These are phyloP conservation scores for Medicago lupulina DNA, from an alignment of 306 rosid genomes.

Conservation along the genomic window DNA sequence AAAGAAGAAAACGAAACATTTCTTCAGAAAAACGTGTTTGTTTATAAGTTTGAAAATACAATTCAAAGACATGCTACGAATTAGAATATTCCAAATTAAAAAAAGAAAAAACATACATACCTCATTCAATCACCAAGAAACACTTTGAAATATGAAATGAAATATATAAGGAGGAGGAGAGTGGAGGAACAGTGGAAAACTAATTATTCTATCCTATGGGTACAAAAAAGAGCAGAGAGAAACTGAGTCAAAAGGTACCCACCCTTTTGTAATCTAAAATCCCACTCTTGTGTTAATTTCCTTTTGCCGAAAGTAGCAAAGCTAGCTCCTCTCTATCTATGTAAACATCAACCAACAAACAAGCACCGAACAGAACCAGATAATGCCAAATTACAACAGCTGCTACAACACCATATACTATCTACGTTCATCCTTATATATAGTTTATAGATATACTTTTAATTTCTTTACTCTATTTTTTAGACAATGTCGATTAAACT, in stretches of 20 bases:
- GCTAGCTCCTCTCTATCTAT: conserved; percentile 3
- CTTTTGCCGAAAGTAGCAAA: conserved; percentile 48
- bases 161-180: neutral
- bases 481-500: too few relatives aligned
- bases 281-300: conserved; percentile 1
- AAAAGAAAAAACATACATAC: too few relatives aligned
- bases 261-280: conserved; percentile 28
- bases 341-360: conserved; percentile 49
- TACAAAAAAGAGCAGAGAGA: conserved; percentile 34
- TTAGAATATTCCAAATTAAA: conserved; percentile 29
- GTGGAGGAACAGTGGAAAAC: neutral
- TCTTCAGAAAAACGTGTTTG: neutral
- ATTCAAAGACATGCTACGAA: conserved; percentile 15
- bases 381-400: conserved; percentile 53
- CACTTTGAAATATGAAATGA: too few relatives aligned
- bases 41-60: neutral
- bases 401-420: conserved; percentile 43
- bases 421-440: neutral
- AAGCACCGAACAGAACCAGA: conserved; percentile 51
- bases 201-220: neutral
- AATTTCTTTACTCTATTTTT: neutral
- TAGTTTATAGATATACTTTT: neutral
- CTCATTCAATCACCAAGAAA: too few relatives aligned
- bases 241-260: conserved; percentile 37
- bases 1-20: neutral